Evolutionary conservation across 768 basidiomycete species (phyloP).

Genomic region (Tubosaeta sp.): DNA sequence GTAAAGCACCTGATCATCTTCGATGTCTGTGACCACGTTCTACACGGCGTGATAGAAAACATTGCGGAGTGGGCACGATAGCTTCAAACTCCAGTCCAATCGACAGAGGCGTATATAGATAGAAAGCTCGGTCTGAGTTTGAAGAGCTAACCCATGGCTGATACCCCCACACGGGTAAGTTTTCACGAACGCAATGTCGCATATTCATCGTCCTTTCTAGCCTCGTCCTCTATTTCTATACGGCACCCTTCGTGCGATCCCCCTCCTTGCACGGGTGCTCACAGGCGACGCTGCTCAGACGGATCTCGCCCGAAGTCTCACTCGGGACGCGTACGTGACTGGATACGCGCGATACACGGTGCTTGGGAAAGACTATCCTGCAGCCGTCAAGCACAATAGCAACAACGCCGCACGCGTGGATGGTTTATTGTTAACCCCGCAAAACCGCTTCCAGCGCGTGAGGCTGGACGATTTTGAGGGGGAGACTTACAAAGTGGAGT

Average conservation of each 20-base stretch:
- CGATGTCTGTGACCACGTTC: no score
- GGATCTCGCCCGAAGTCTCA: background rate
- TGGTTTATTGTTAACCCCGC: background rate
- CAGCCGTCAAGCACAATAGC: background rate
- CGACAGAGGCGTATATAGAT: no score
- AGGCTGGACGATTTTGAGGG: background rate
- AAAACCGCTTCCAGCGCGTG: background rate
- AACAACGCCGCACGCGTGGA: background rate
- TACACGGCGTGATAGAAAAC: no score
- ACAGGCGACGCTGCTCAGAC: background rate
- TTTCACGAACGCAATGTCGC: background rate
- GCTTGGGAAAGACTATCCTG: background rate
- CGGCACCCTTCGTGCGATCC: background rate
- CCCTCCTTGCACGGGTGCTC: background rate
- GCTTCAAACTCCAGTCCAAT: no score
- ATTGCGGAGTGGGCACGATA: no score
- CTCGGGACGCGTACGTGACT: background rate
- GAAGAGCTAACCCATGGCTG: no score
- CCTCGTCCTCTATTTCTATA: background rate
- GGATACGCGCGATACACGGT: background rate
- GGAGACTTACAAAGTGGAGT: background rate
- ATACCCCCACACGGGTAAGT: no score
- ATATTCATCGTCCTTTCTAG: background rate
- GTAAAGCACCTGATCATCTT: no score
- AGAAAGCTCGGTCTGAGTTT: no score